Base-by-base conservation (phyloP, 768 basidiomycete genomes). In the Gymnopilus dilepis region DNA sequence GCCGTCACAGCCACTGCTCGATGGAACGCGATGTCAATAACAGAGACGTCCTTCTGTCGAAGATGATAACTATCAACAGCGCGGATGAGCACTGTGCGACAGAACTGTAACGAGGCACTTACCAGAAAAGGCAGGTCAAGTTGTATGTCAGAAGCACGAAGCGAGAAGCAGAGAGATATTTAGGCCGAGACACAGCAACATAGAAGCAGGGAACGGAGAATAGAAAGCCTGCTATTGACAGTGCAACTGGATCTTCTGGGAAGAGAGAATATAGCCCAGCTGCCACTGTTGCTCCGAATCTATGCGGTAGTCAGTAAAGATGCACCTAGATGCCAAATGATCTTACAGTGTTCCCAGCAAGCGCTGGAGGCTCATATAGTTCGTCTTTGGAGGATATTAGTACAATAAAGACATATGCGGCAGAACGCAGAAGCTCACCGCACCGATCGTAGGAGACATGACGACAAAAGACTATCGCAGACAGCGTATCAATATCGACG, bases 171-270 rank as follows among this genome's bases (percentile, higher is more conserved):
- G 89, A 85, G 6, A 89, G 85, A 67, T 91, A 91, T 66, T 87
- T 79, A 0, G 95, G 94, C 61, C 86, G 87, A 0, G 86, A 84
- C 34, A 97, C 84, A 63, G 95, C 91, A 70, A 87, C 89, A 75
- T 92, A 95, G 77, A 97, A 99, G 73, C 97, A 98, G 17, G 97
- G 97, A 7, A 97, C 78, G 0, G 95, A 95, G 70, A 91, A 94
- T 65, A 95, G 77, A 72, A 95, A 92, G 0, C 97, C 97, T 63
- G 95, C 90, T 33, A 92, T 74, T 0, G 95, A 86, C 6, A 99
- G 82, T 2, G 89, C 77, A 31, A 87, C 72, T 0, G 92, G 82
- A 52, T 94, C 84, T 37, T 93, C 88, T 0, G 91, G 89, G 70
- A 94, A 94, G 11, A 89, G 66, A 0, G 86, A 79, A 74, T 91